These are phyloP conservation scores for Aspergillus versicolor DNA, from an alignment of 2,329 filamentous ascomycete genomes.

Conservation along the genomic window DNA sequence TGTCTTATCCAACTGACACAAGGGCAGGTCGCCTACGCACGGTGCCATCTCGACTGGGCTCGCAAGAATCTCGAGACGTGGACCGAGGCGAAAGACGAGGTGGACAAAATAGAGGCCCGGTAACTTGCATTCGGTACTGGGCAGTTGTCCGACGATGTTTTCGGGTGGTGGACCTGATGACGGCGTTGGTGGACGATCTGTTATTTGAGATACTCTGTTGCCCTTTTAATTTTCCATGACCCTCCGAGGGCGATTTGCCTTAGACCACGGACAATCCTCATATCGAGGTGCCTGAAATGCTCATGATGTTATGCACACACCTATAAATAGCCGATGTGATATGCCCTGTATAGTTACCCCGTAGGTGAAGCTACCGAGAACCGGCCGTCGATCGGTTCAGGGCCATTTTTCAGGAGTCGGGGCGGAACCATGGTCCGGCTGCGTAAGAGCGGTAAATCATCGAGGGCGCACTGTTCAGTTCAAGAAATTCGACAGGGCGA, in stretches of 20 bases:
- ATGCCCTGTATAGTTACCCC: neutral
- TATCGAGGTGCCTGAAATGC: neutral
- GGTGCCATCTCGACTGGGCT: slow-evolving; percentile 92
- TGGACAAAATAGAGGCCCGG: slow-evolving; percentile 71
- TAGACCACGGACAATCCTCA: neutral
- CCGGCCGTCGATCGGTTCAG: neutral
- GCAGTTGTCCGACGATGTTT: neutral
- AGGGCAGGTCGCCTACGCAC: slow-evolving; percentile 81
- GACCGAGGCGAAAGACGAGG: slow-evolving; percentile 85
- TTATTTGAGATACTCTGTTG: neutral
- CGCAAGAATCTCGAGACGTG: slow-evolving; percentile 87
- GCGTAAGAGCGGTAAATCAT: neutral
- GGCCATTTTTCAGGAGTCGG: neutral
- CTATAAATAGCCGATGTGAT: neutral
- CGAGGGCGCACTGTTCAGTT: too few relatives aligned
- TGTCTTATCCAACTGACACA: slow-evolving; percentile 9
- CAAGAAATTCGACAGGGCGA: neutral
- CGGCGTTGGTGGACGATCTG: slow-evolving; percentile 10
- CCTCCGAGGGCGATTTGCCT: neutral
- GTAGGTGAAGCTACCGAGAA: neutral
- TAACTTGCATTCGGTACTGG: slow-evolving; percentile 18
- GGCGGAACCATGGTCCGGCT: neutral
- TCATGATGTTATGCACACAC: neutral
- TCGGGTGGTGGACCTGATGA: neutral
- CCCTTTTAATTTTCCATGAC: neutral